These are phyloP conservation scores for Saxophila tyrrhenica DNA, from an alignment of 495 filamentous ascomycete genomes.

Conservation along the genomic window DNA sequence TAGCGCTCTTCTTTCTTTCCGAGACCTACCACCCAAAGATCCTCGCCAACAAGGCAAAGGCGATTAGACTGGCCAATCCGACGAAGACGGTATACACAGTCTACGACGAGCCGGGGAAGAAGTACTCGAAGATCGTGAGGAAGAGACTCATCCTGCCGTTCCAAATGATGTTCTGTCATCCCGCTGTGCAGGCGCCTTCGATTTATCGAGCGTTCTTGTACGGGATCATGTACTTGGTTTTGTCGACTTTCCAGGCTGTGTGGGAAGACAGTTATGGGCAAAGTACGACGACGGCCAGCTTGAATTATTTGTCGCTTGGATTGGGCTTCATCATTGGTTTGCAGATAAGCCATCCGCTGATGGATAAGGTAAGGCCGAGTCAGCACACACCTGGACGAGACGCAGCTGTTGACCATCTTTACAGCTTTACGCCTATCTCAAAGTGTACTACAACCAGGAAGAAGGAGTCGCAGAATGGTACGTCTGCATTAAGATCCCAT, in stretches of 20 bases:
- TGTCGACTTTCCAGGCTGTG: slow-evolving; percentile 50
- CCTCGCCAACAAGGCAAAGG: slow-evolving; percentile 40
- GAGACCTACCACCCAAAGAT: slow-evolving; percentile 54
- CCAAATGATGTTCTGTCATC: slow-evolving; percentile 31
- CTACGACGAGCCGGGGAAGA: slow-evolving; percentile 38
- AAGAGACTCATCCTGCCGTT: slow-evolving; percentile 26
- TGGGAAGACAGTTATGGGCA: slow-evolving; percentile 40
- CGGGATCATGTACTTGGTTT: slow-evolving; percentile 53
- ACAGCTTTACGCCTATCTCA: too few species aligned
- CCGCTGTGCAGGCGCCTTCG: slow-evolving; percentile 36
- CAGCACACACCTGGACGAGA: slow-evolving; percentile 12
- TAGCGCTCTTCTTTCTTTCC: slow-evolving; percentile 53
- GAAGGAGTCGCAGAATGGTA: background rate
- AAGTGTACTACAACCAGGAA: slow-evolving; percentile 36
- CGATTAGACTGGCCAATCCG: slow-evolving; percentile 46
- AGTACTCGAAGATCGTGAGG: slow-evolving; percentile 32
- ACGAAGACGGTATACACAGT: slow-evolving; percentile 39
- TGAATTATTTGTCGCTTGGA: slow-evolving; percentile 31
- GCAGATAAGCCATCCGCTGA: background rate
- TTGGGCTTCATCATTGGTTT: slow-evolving; percentile 27
- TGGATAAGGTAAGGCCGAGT: slow-evolving; percentile 5
- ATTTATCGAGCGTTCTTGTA: slow-evolving; percentile 50
- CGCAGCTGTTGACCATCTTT: slow-evolving; percentile 46
- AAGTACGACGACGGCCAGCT: slow-evolving; percentile 15
- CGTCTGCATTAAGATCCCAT: too few species aligned